Percentiles rank a stretch among this genome's conserved stretches.
phyloP scores from a whole-genome alignment of 148 eudicot species.

The Tetragonia tetragonoides region DNA sequence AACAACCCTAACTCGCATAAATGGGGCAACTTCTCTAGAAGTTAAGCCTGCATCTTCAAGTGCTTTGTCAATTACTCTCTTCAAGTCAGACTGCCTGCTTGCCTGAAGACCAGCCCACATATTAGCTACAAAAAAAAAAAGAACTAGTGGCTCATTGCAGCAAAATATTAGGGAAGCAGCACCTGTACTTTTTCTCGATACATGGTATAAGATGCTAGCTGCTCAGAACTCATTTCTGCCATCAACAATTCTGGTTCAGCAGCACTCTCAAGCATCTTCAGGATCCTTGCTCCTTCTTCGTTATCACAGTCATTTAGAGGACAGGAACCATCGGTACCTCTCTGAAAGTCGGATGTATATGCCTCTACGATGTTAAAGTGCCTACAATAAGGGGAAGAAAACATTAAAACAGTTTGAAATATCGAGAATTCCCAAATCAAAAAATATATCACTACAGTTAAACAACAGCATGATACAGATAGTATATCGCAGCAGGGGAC shows the following conservation, averaged over 20 bases:
- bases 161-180: conserved; percentile 24
- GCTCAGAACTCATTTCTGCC: conserved; percentile 89
- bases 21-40: conserved; percentile 75
- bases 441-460: too few relatives aligned
- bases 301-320: conserved; percentile 37
- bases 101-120: conserved; percentile 42
- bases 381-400: conserved; percentile 36
- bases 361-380: conserved; percentile 71
- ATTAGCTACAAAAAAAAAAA: conserved; percentile 1
- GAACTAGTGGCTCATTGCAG: conserved; percentile 13
- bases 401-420: conserved; percentile 2
- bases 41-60: conserved; percentile 69
- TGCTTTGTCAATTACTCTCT: conserved; percentile 68
- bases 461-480: too few relatives aligned
- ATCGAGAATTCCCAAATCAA: background rate
- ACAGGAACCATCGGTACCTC: conserved; percentile 29
- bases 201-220: conserved; percentile 57
- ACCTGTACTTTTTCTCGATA: conserved; percentile 81
- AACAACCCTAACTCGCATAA: conserved; percentile 80
- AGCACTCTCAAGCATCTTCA: conserved; percentile 73
- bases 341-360: conserved; percentile 61
- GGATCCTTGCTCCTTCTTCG: conserved; percentile 82
- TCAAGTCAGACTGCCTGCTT: conserved; percentile 57
- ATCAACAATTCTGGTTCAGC: conserved; percentile 91
- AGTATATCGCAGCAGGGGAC: too few relatives aligned